Base-by-base conservation (phyloP, 163 green algal species). In the Botryococcus braunii region DNA sequence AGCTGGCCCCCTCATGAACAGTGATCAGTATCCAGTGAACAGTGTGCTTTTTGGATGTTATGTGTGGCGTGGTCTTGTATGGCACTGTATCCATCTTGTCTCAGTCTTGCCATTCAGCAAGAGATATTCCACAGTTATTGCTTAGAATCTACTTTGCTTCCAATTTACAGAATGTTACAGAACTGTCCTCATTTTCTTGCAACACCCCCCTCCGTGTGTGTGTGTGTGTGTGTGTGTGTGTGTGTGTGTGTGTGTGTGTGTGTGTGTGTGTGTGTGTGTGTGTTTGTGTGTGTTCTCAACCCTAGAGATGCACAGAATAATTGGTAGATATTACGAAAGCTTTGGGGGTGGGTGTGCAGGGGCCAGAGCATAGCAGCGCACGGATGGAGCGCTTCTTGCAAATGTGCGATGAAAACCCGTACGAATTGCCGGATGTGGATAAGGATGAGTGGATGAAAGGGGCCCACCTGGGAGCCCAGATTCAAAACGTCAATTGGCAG, bases 381-480 rank as follows among this genome's bases (percentile, higher is more conserved):
- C 82, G 94, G 46, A 77, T 97, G 71, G 93, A 98, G 84, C 86
- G 93, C 52, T 99, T 94, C 77, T 81, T 88, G 72, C 85, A 89
- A 65, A 96, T 96, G 89, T 76, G 79, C 31, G 87, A 97, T 67
- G 94, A 98, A 77, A 81, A 97, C 80, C 89, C 92, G 6, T 91
- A 95, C 81, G 63, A 77, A 62, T 78, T 97, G 58, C 92, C 92
- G 3, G 65, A 85, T 21, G 84, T 97, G 43, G 89, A 97, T 63
- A 72, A 92, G 77, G 70, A 55, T 50, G 76, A 94, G 71, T 97
- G 90, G 89, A 94, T 95, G 68, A 74, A 76, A 0, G 91, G 91
- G 40, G 81, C 80, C 32, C 86, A 95, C 86, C 77, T 96, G 67
- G 90, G 91, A 61, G 86, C 70, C 4, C 92, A 97, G 80, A 89